Percentiles rank a stretch among this genome's conserved stretches.
Conservation (phyloP, 768 basidiomycete genomes). For the Melanogaster broomeanus region DNA sequence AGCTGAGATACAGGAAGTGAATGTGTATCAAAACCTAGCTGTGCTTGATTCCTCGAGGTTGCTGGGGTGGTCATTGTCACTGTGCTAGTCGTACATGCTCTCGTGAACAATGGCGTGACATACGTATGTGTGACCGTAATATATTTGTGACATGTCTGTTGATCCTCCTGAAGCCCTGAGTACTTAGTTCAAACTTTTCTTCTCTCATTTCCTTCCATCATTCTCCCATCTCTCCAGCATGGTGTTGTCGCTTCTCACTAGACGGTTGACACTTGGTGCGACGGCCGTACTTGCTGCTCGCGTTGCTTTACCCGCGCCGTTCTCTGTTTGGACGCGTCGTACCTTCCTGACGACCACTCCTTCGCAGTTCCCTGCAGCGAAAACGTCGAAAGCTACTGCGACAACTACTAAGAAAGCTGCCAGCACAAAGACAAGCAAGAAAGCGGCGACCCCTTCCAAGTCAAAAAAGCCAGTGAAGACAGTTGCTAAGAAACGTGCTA, state of each 20-base stretch:
- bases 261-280: slow-evolving; percentile 1
- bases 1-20: slow-evolving; percentile 64
- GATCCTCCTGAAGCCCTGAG: background rate
- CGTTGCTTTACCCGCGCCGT: background rate
- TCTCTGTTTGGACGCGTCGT: slow-evolving; percentile 20
- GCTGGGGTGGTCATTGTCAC: background rate
- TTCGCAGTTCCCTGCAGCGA: slow-evolving; percentile 7
- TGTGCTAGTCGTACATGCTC: background rate
- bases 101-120: slow-evolving; percentile 14
- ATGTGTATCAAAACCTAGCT: slow-evolving; percentile 31
- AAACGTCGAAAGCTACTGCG: slow-evolving; percentile 2
- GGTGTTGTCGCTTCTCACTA: slow-evolving; percentile 17
- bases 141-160: background rate
- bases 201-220: background rate
- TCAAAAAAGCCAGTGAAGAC: too few relatives aligned
- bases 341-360: slow-evolving; percentile 25
- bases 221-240: slow-evolving; percentile 2
- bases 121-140: slow-evolving; percentile 15
- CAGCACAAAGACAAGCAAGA: slow-evolving; percentile 8
- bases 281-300: slow-evolving; percentile 1
- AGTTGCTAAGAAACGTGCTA: too few relatives aligned
- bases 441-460: slow-evolving; percentile 5
- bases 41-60: slow-evolving; percentile 3
- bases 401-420: slow-evolving; percentile 4
- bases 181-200: too few relatives aligned